These are phyloP conservation scores for Microcyclosporella mali DNA, from an alignment of 2,329 filamentous ascomycete genomes.

Conservation along the genomic window DNA sequence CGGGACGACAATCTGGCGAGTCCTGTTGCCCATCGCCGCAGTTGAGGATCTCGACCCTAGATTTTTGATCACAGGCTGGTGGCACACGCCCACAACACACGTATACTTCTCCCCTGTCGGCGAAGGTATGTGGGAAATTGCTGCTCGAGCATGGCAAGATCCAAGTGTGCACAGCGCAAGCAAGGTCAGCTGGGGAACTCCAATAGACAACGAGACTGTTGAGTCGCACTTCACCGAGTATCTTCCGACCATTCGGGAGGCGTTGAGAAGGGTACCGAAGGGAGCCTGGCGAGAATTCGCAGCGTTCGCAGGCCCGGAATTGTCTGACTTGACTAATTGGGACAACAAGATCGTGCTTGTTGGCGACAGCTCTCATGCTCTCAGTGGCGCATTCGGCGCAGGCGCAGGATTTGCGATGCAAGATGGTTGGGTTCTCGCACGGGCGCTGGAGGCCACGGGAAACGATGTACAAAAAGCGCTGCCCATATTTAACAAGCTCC, in stretches of 20 bases:
- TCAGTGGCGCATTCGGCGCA: conserved; percentile 34
- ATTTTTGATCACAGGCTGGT: conserved; percentile 38
- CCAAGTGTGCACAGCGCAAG: conserved; percentile 7
- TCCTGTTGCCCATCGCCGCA: conserved; percentile 33
- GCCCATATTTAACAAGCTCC: conserved; percentile 35
- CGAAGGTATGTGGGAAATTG: conserved; percentile 18
- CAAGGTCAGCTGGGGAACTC: conserved; percentile 35
- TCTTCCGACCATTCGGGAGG: conserved; percentile 37
- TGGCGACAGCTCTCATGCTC: conserved; percentile 50
- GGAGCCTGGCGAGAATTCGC: conserved; percentile 45
- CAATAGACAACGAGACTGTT: conserved; percentile 33
- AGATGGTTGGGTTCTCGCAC: conserved; percentile 42
- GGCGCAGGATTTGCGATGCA: conserved; percentile 44
- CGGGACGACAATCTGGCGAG: conserved; percentile 46
- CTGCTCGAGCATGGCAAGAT: conserved; percentile 16
- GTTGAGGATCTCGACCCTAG: conserved; percentile 29
- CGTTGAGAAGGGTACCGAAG: conserved; percentile 34
- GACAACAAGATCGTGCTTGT: conserved; percentile 44
- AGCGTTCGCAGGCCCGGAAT: conserved; percentile 43
- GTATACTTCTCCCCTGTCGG: conserved; percentile 41
- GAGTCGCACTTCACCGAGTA: conserved; percentile 38
- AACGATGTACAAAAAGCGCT: conserved; percentile 26
- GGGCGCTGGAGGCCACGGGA: conserved; percentile 21
- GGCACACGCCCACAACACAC: conserved; percentile 40
- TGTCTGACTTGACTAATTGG: conserved; percentile 38